phyloP scores from a whole-genome alignment of 129 eudicot species.

The Flaveria trinervia region DNA sequence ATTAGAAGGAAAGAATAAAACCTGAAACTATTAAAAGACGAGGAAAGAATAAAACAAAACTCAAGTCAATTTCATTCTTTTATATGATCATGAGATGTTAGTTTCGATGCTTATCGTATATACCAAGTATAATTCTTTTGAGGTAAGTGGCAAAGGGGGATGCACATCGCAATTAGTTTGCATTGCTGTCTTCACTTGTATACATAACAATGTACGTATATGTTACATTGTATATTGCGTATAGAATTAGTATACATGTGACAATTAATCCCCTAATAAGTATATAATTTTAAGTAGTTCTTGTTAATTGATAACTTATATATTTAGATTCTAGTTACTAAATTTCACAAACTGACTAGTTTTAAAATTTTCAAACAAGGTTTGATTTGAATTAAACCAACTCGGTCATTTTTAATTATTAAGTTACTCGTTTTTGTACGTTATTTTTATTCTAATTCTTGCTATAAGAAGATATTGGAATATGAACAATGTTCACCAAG shows the following conservation, averaged over 20 bases:
- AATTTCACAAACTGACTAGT: not conserved
- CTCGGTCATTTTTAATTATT: too few relatives aligned
- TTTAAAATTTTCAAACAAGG: not conserved
- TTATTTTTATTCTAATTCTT: too few relatives aligned
- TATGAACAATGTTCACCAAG: not conserved
- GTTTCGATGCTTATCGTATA: conserved; percentile 18
- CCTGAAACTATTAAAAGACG: not conserved
- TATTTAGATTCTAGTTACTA: not conserved
- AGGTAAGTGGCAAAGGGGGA: conserved; percentile 19
- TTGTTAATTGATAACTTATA: not conserved
- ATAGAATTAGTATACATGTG: not conserved
- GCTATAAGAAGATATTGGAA: not conserved
- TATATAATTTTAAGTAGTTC: not conserved
- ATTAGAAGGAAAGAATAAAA: not conserved
- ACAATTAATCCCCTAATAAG: not conserved
- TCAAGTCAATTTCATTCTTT: conserved; percentile 23
- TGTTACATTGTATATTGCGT: conserved; percentile 4
- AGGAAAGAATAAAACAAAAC: not conserved
- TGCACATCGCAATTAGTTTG: not conserved
- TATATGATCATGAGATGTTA: conserved; percentile 8
- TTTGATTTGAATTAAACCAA: not conserved
- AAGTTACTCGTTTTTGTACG: not conserved
- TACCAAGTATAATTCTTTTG: conserved; percentile 25
- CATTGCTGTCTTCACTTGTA: not conserved
- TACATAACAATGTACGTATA: not conserved